A percentile compares a stretch with the other conserved stretches of the same genome.
Evolutionary conservation across 805 yeast species (phyloP).

Genomic region (Sungouiella thailandica): DNA sequence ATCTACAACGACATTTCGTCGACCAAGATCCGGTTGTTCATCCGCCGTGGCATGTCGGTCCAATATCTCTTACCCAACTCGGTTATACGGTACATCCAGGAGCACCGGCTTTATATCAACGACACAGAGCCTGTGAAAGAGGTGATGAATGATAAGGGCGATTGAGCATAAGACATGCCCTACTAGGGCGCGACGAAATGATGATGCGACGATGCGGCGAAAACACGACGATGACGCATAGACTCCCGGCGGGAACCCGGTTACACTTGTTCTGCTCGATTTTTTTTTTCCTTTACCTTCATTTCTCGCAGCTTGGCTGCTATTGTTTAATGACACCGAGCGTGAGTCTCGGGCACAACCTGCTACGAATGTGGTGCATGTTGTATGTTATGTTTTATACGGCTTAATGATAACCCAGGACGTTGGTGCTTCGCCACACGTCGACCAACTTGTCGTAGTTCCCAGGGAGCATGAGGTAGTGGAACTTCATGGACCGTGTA

Average conservation of each 20-base stretch:
- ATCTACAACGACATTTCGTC: constrained; percentile 95
- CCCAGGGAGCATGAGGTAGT: constrained; percentile 15
- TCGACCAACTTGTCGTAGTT: constrained; percentile 6
- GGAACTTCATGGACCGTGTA: constrained; percentile 11
- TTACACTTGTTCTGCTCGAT: not conserved
- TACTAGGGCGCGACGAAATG: no score
- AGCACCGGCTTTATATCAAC: constrained; percentile 76
- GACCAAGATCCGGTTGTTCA: constrained; percentile 87
- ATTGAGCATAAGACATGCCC: constrained; percentile 10
- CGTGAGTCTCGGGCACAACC: no score
- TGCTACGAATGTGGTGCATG: no score
- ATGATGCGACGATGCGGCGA: no score
- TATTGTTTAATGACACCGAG: no score
- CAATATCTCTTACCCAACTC: constrained; percentile 91
- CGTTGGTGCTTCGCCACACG: constrained; percentile 6
- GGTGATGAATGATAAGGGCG: constrained; percentile 45
- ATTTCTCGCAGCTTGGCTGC: not conserved
- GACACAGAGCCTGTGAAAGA: constrained; percentile 94
- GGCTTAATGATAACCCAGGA: not conserved
- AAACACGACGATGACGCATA: no score
- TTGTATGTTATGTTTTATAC: not conserved
- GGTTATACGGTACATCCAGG: constrained; percentile 92
- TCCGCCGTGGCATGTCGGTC: constrained; percentile 94
- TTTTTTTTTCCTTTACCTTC: not conserved
- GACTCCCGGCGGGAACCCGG: no score